Conservation (phyloP, 176 grass and related monocot species). For the Paspalum notatum region DNA sequence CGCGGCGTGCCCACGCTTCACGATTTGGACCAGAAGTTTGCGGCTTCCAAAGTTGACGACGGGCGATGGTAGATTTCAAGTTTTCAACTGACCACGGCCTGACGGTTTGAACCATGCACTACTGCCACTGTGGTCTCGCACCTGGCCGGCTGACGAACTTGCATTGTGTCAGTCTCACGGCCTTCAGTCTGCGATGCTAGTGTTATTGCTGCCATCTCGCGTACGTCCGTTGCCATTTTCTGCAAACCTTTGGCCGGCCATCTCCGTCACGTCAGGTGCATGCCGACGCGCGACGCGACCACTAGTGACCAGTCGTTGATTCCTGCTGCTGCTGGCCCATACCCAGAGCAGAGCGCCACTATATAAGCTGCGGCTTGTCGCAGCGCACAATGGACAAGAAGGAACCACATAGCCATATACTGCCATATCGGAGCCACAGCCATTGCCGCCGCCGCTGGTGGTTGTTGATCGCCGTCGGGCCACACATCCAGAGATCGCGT, state of each 20-base stretch:
- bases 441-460: conserved; percentile 36
- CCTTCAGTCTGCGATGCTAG: neutral
- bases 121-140: neutral
- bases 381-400: conserved; percentile 60
- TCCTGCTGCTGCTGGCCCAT: neutral
- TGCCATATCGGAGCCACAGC: conserved; percentile 44
- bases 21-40: neutral
- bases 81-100: neutral
- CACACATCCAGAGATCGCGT: conserved; percentile 34
- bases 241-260: conserved; percentile 31
- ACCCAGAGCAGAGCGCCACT: conserved; percentile 10
- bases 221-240: neutral
- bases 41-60: conserved; percentile 30
- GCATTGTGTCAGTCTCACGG: neutral
- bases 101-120: neutral
- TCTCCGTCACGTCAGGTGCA: conserved; percentile 27
- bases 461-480: conserved; percentile 43
- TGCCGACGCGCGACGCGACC: neutral
- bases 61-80: neutral
- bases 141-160: neutral
- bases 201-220: neutral
- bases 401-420: conserved; percentile 46
- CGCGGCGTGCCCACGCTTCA: neutral
- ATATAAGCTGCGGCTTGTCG: conserved; percentile 39
- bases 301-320: neutral